phyloP scores from a whole-genome alignment of 2,329 filamentous ascomycete species.

The Ophiostoma sp. region DNA sequence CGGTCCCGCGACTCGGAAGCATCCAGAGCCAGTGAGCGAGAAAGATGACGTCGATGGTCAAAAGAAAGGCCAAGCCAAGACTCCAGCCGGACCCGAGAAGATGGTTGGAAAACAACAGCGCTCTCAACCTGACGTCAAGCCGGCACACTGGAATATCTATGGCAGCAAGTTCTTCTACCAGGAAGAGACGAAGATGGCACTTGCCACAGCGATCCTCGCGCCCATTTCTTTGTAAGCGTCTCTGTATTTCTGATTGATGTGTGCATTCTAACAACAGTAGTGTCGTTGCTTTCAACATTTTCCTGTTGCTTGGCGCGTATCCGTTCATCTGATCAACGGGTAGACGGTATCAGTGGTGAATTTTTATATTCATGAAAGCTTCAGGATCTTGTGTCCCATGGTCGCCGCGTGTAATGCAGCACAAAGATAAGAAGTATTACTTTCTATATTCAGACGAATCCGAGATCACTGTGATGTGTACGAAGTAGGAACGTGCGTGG shows the following conservation, averaged over 20 bases:
- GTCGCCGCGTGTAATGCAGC: not conserved
- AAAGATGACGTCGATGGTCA: not conserved
- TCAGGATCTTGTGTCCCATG: not conserved
- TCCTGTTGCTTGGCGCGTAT: conserved; percentile 16
- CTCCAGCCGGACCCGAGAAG: not conserved
- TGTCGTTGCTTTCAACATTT: conserved; percentile 9
- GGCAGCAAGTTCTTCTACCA: conserved; percentile 17
- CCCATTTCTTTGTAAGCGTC: conserved; percentile 16
- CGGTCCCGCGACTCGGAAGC: not conserved
- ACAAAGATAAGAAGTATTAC: not conserved
- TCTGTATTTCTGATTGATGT: not conserved
- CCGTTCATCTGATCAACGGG: conserved; percentile 18
- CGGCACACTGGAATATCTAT: not conserved
- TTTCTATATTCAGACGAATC: not conserved
- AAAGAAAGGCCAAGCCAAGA: too few species aligned
- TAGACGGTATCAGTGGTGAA: not conserved
- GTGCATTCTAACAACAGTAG: conserved; percentile 14
- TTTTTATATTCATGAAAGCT: not conserved
- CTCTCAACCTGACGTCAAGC: not conserved
- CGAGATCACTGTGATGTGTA: conserved; percentile 3
- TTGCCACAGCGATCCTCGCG: conserved; percentile 14
- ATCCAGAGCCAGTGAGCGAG: not conserved
- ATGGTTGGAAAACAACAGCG: not conserved
- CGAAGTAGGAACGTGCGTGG: not conserved
- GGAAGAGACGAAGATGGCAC: conserved; percentile 14